Percentiles rank a stretch among this genome's conserved stretches.
These are phyloP conservation scores for Tulasnella sp. DNA, from an alignment of 768 basidiomycete genomes.

Conservation along the genomic window DNA sequence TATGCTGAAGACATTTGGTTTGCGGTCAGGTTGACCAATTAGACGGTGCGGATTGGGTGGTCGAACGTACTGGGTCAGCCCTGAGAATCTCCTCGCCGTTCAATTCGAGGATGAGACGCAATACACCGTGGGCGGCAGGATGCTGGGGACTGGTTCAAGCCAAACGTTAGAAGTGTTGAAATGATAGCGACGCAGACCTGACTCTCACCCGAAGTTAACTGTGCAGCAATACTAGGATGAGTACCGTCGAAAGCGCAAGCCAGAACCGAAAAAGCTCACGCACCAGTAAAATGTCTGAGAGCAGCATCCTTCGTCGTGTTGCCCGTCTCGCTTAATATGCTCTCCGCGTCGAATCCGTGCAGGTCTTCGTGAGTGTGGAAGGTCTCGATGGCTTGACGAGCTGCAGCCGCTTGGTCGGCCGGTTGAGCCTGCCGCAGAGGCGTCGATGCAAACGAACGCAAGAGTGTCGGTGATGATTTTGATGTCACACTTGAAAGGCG, in stretches of 20 bases:
- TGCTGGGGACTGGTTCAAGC: conserved; percentile 69
- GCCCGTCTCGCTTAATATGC: conserved; percentile 68
- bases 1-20: conserved; percentile 45
- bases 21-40: conserved; percentile 1
- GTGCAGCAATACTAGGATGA: not conserved
- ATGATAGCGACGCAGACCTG: not conserved
- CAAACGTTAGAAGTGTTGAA: not conserved
- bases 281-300: conserved; percentile 91
- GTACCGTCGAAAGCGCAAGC: not conserved
- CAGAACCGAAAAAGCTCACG: conserved; percentile 12
- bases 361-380: conserved; percentile 70
- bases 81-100: conserved; percentile 94
- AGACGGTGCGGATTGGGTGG: not conserved
- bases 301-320: conserved; percentile 54
- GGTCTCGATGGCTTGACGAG: conserved; percentile 4
- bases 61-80: conserved; percentile 57
- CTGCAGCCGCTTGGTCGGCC: conserved; percentile 1
- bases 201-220: conserved; percentile 85
- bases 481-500: not conserved
- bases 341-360: conserved; percentile 63
- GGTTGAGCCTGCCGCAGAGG: conserved; percentile 1
- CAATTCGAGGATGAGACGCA: conserved; percentile 92
- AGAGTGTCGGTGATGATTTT: not conserved
- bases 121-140: conserved; percentile 96
- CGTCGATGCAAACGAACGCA: conserved; percentile 6